Percentiles rank a stretch among this genome's conserved stretches.
phyloP scores from a whole-genome alignment of 129 eudicot genomes.

The Arctium minus region DNA sequence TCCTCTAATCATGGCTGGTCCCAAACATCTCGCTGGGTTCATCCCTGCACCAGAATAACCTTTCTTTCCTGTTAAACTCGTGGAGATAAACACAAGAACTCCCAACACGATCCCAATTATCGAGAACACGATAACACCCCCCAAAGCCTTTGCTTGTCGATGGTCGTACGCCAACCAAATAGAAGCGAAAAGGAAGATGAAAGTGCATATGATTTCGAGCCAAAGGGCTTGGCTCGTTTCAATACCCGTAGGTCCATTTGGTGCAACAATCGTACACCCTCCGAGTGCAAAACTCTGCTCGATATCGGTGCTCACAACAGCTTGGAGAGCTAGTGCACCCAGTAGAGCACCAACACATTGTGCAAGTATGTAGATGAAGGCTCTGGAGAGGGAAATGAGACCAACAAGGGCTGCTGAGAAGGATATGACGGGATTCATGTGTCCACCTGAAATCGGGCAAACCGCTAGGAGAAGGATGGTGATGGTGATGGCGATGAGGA shows the following conservation, averaged over 20 bases:
- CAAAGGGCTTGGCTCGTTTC: constrained; percentile 60
- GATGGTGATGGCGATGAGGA: constrained; percentile 43
- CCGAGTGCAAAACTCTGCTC: constrained; percentile 51
- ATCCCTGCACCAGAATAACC: constrained; percentile 79
- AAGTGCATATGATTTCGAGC: constrained; percentile 64
- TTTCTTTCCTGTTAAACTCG: constrained; percentile 44
- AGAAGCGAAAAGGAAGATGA: constrained; percentile 60
- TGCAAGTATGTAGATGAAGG: constrained; percentile 62
- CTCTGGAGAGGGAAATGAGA: constrained; percentile 59
- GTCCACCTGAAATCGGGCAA: constrained; percentile 76
- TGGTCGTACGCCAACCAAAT: constrained; percentile 78
- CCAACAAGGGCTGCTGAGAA: constrained; percentile 79
- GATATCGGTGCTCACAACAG: constrained; percentile 39
- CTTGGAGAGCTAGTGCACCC: constrained; percentile 70
- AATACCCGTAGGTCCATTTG: constrained; percentile 59
- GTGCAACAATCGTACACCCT: constrained; percentile 58
- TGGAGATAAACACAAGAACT: constrained; percentile 53
- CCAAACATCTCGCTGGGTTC: constrained; percentile 84
- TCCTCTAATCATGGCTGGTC: constrained; percentile 73
- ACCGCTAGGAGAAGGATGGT: constrained; percentile 63
- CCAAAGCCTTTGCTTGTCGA: constrained; percentile 54
- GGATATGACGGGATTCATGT: constrained; percentile 67
- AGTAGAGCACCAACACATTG: constrained; percentile 64
- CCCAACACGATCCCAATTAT: constrained; percentile 59
- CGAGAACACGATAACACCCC: constrained; percentile 31